Conservation (phyloP, 208 protist genomes). For the Naegleria fowleri region DNA sequence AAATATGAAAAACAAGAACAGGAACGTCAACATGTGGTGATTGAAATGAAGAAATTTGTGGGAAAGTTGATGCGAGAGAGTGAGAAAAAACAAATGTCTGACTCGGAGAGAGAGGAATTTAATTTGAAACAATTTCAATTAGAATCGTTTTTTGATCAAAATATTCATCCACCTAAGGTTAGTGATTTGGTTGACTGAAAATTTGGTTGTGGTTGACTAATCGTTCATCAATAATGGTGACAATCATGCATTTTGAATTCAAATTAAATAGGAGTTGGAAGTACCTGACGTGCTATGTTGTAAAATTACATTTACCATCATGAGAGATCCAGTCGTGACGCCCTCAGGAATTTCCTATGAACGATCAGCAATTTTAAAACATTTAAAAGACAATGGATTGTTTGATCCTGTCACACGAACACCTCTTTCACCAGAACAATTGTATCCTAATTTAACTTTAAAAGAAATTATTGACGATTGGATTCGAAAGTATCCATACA, state of each 20-base stretch:
- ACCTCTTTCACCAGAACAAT: background rate
- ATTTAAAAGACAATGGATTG: background rate
- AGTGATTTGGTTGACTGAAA: background rate
- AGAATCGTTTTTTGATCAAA: background rate
- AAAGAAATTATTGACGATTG: slow-evolving; percentile 16
- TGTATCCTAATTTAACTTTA: background rate
- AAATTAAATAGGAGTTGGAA: background rate
- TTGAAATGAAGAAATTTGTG: background rate
- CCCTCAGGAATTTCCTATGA: slow-evolving; percentile 15
- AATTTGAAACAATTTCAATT: background rate
- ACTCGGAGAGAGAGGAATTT: background rate
- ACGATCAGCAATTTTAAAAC: background rate
- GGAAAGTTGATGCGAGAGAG: background rate
- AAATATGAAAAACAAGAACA: background rate
- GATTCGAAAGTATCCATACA: background rate
- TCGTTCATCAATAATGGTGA: background rate
- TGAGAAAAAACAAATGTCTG: no score
- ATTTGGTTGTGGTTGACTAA: background rate
- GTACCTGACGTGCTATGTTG: slow-evolving; percentile 11
- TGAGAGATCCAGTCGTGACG: slow-evolving; percentile 11
- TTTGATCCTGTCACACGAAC: slow-evolving; percentile 4
- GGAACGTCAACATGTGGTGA: no score
- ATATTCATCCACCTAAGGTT: background rate
- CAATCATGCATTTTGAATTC: background rate
- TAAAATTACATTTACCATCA: slow-evolving; percentile 14